Percentiles rank a stretch among this genome's conserved stretches.
Evolutionary conservation across 148 eudicot species (phyloP).

Genomic region (Euryodendron excelsum): DNA sequence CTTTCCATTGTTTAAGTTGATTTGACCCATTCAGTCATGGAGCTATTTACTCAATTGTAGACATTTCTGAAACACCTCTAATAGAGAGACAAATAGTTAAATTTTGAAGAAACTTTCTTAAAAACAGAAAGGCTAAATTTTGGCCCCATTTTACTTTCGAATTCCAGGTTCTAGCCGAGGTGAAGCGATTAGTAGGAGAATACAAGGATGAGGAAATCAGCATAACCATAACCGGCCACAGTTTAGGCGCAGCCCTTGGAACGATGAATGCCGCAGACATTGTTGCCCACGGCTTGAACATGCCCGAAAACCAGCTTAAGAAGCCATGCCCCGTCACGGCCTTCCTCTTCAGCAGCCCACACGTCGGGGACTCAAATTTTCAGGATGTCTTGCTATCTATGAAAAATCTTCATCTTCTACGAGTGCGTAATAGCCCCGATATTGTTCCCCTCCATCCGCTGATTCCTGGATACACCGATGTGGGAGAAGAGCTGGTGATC

Average conservation of each 20-base stretch:
- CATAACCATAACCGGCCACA: slow-evolving; percentile 4
- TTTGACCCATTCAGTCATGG: no score
- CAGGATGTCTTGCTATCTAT: neutral
- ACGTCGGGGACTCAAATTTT: neutral
- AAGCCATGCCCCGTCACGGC: neutral
- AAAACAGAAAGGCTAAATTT: no score
- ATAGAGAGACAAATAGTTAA: no score
- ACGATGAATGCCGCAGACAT: neutral
- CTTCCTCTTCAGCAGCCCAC: neutral
- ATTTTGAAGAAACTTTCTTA: no score
- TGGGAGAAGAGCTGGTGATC: neutral
- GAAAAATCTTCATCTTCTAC: neutral
- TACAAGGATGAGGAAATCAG: neutral
- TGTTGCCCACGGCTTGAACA: neutral
- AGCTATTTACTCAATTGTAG: no score
- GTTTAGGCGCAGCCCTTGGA: neutral
- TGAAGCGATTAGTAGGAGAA: neutral
- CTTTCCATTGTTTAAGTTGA: no score
- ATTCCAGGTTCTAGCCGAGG: neutral
- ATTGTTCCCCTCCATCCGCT: neutral
- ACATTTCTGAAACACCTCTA: no score
- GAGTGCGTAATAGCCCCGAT: neutral
- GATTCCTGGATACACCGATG: neutral
- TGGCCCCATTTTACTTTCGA: neutral
- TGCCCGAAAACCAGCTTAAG: neutral